phyloP scores from a whole-genome alignment of 768 basidiomycete genomes.

The Termitomyces sp. region DNA sequence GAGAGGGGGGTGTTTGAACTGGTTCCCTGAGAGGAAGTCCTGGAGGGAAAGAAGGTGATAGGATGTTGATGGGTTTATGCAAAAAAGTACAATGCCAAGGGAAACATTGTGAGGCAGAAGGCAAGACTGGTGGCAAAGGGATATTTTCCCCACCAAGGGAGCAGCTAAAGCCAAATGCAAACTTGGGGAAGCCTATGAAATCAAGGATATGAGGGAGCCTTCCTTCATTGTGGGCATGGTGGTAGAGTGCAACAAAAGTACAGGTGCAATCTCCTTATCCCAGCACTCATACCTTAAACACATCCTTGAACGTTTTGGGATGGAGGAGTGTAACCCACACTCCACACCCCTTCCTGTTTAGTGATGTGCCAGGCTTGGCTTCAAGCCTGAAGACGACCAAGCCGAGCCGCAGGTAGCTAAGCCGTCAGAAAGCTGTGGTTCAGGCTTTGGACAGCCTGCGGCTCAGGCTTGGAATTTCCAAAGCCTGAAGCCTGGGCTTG shows the following conservation, averaged over 20 bases:
- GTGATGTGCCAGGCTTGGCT: too few relatives aligned
- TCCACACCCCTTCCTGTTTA: conserved; percentile 7
- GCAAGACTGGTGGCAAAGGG: conserved; percentile 20
- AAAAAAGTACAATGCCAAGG: conserved; percentile 18
- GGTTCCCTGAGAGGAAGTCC: not conserved
- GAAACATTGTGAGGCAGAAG: conserved; percentile 22
- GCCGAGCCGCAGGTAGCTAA: too few relatives aligned
- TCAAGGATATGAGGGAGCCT: conserved; percentile 24
- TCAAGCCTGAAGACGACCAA: too few relatives aligned
- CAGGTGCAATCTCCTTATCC: conserved; percentile 1
- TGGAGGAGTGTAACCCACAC: not conserved
- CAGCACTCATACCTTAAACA: not conserved
- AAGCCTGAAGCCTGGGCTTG: too few relatives aligned
- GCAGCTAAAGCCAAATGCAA: conserved; percentile 23
- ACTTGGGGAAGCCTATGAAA: conserved; percentile 11
- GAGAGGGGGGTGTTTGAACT: not conserved
- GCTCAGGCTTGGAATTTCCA: too few relatives aligned
- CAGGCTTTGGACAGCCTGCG: too few relatives aligned
- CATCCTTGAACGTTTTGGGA: not conserved
- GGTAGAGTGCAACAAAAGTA: not conserved
- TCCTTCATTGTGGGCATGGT: conserved; percentile 31
- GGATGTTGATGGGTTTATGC: conserved; percentile 15
- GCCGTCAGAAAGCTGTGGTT: too few relatives aligned
- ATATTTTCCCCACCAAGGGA: conserved; percentile 24
- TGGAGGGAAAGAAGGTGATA: conserved; percentile 3